Conservation (phyloP, 2,329 filamentous ascomycete genomes). For the Botryotinia convoluta region DNA sequence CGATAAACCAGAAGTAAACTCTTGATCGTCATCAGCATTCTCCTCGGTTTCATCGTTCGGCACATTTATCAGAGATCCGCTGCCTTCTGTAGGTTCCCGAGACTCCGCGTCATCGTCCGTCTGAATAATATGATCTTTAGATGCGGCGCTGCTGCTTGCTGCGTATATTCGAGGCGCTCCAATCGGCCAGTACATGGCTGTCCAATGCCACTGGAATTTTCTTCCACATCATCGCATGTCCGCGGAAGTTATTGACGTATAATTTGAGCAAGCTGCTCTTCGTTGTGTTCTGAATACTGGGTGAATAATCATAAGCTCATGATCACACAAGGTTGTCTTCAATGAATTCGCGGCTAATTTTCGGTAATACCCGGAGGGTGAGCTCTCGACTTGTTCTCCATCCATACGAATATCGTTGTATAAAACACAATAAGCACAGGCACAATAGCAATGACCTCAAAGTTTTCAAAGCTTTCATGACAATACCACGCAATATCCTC, state of each 20-base stretch:
- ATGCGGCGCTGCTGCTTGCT: constrained; percentile 63
- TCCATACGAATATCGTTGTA: neutral
- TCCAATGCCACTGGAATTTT: constrained; percentile 35
- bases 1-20: constrained; percentile 30
- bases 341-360: neutral
- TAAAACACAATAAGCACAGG: neutral
- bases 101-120: constrained; percentile 59
- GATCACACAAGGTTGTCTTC: constrained; percentile 1
- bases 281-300: constrained; percentile 3
- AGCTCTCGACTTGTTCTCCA: neutral
- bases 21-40: constrained; percentile 32
- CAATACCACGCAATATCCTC: neutral
- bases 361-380: neutral
- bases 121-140: constrained; percentile 50
- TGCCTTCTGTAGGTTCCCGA: constrained; percentile 40
- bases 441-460: neutral
- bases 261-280: constrained; percentile 24
- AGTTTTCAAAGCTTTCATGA: neutral
- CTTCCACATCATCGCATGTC: constrained; percentile 39
- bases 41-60: constrained; percentile 31
- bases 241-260: constrained; percentile 28
- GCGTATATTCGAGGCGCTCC: constrained; percentile 81
- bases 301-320: neutral
- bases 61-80: constrained; percentile 36
- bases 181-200: constrained; percentile 86